These are phyloP conservation scores for Bipolaris zeicola DNA, from an alignment of 2,329 filamentous ascomycete species.

Conservation along the genomic window DNA sequence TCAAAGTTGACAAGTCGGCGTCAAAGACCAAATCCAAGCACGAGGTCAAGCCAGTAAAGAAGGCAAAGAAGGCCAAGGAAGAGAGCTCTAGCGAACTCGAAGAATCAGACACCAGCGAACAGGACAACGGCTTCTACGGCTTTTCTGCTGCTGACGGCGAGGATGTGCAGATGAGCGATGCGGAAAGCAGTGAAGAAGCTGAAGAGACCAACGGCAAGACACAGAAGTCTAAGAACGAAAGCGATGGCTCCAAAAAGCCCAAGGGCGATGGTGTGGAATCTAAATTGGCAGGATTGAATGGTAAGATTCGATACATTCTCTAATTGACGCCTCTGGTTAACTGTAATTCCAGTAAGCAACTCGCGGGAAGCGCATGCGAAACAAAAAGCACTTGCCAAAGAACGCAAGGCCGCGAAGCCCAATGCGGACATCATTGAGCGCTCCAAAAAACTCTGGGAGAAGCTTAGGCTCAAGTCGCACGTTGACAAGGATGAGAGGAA, in stretches of 20 bases:
- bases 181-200: constrained; percentile 23
- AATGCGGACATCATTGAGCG: constrained; percentile 86
- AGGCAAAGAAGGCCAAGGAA: constrained; percentile 38
- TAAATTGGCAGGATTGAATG: constrained; percentile 35
- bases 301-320: constrained; percentile 17
- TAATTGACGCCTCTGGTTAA: constrained; percentile 17
- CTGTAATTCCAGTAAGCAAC: constrained; percentile 63
- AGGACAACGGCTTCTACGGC: constrained; percentile 44
- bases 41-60: constrained; percentile 34
- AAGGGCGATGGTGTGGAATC: constrained; percentile 29
- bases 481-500: constrained; percentile 87
- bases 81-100: constrained; percentile 38
- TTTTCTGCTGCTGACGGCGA: constrained; percentile 41
- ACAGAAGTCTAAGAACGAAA: constrained; percentile 31
- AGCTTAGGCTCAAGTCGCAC: constrained; percentile 88
- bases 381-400: constrained; percentile 84
- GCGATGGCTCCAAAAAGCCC: constrained; percentile 27
- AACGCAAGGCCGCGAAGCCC: constrained; percentile 91
- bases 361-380: constrained; percentile 88
- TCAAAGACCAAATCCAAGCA: constrained; percentile 37
- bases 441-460: constrained; percentile 97
- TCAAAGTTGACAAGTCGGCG: constrained; percentile 42
- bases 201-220: constrained; percentile 26
- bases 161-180: constrained; percentile 31
- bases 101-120: constrained; percentile 46